phyloP scores from a whole-genome alignment of 371 early-diverging fungal genomes.

The Actinomortierella wolfii region DNA sequence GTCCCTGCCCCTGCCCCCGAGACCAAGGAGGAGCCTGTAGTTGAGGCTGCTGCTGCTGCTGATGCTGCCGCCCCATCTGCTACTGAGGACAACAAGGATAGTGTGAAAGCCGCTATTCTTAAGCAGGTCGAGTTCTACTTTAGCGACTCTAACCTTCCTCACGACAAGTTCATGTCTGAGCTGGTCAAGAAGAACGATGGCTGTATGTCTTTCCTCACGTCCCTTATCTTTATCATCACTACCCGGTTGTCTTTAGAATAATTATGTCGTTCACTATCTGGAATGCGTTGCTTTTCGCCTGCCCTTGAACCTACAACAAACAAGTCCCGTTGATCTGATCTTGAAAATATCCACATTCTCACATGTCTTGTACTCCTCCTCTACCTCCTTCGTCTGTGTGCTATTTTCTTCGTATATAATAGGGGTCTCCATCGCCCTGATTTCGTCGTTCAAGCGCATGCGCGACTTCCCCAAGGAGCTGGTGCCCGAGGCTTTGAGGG shows the following conservation, averaged over 20 bases:
- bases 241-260: too few species aligned
- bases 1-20: conserved; percentile 9
- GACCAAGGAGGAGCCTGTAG: too few species aligned
- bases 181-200: conserved; percentile 57
- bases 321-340: too few species aligned
- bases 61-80: conserved; percentile 1
- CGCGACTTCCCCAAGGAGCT: conserved; percentile 54
- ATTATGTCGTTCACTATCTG: too few species aligned
- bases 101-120: conserved; percentile 59
- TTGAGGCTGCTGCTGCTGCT: background rate
- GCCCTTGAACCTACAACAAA: background rate
- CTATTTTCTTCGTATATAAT: background rate
- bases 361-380: too few species aligned
- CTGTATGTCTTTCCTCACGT: conserved; percentile 48
- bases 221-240: too few species aligned
- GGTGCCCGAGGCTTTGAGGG: conserved; percentile 62
- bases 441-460: conserved; percentile 76
- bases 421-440: conserved; percentile 60
- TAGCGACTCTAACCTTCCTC: conserved; percentile 76
- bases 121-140: conserved; percentile 84
- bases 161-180: conserved; percentile 71
- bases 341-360: too few species aligned
- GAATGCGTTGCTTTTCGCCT: background rate
- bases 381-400: background rate
- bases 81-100: conserved; percentile 11